Conservation (phyloP, 208 protist genomes). For the Trypanosoma theileri region DNA sequence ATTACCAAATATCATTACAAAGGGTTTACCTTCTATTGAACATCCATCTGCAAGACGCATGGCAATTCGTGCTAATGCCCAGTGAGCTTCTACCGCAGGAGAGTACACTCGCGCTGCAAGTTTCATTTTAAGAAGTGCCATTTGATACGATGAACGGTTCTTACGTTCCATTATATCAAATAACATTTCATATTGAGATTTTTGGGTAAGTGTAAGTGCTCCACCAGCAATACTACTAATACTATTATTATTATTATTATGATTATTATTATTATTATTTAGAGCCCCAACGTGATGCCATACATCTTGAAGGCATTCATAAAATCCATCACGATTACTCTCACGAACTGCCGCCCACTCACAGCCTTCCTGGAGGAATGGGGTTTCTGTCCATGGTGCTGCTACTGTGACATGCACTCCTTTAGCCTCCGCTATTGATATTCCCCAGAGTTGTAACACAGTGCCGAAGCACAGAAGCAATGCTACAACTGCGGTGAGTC, state of each 20-base stretch:
- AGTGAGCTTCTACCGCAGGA: conserved; percentile 65
- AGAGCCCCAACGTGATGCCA: conserved; percentile 20
- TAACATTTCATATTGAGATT: conserved; percentile 35
- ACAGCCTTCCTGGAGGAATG: conserved; percentile 64
- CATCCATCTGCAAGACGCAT: conserved; percentile 13
- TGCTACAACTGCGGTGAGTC: background rate
- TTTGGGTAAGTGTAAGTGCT: conserved; percentile 31
- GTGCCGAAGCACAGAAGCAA: conserved; percentile 10
- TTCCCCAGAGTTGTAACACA: background rate
- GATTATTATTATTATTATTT: background rate
- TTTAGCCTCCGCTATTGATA: conserved; percentile 23
- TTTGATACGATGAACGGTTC: conserved; percentile 11
- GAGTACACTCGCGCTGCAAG: conserved; percentile 57
- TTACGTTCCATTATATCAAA: conserved; percentile 18
- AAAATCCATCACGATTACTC: conserved; percentile 30
- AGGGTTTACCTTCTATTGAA: conserved; percentile 19
- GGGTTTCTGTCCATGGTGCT: conserved; percentile 67
- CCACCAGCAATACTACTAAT: conserved; percentile 9
- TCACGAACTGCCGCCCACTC: conserved; percentile 39
- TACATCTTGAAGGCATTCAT: conserved; percentile 42
- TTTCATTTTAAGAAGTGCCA: conserved; percentile 39
- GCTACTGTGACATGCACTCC: conserved; percentile 47
- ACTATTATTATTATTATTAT: no score
- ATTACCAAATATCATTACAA: conserved; percentile 21
- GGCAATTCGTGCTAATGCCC: conserved; percentile 39